Evolutionary conservation across 2,329 filamentous ascomycete species (phyloP).

Genomic region (Trichoderma brevicompactum): DNA sequence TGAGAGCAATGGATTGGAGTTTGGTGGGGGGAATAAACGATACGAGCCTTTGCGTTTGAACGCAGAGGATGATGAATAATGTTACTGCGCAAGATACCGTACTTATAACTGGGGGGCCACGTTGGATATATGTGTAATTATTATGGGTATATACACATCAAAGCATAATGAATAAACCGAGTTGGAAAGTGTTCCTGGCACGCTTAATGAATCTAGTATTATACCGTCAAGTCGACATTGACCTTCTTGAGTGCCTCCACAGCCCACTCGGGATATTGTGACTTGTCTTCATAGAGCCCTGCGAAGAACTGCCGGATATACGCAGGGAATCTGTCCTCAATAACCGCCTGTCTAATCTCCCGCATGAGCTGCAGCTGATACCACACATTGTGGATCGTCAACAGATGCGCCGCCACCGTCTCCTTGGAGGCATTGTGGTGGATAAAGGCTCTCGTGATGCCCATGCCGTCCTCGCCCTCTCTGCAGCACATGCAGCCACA

Average conservation of each 20-base stretch:
- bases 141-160: neutral
- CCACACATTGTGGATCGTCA: slow-evolving; percentile 96
- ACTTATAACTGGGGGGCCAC: neutral
- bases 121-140: neutral
- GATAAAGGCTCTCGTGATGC: slow-evolving; percentile 85
- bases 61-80: neutral
- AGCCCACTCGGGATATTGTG: slow-evolving; percentile 80
- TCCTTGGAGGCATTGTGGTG: slow-evolving; percentile 93
- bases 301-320: slow-evolving; percentile 81
- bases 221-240: slow-evolving; percentile 65
- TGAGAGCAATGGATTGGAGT: neutral
- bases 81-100: neutral
- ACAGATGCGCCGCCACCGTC: slow-evolving; percentile 80
- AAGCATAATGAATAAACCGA: neutral
- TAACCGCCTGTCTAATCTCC: slow-evolving; percentile 72
- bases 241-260: slow-evolving; percentile 77
- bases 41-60: neutral
- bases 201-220: slow-evolving; percentile 23
- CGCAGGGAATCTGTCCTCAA: slow-evolving; percentile 78
- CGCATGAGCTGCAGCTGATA: slow-evolving; percentile 88
- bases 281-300: slow-evolving; percentile 65
- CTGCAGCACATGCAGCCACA: slow-evolving; percentile 83
- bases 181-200: neutral
- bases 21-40: too few relatives aligned
- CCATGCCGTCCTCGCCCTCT: slow-evolving; percentile 69